These are phyloP conservation scores for Eucalyptus sp. DNA, from an alignment of 345 rosid genomes.

Conservation along the genomic window DNA sequence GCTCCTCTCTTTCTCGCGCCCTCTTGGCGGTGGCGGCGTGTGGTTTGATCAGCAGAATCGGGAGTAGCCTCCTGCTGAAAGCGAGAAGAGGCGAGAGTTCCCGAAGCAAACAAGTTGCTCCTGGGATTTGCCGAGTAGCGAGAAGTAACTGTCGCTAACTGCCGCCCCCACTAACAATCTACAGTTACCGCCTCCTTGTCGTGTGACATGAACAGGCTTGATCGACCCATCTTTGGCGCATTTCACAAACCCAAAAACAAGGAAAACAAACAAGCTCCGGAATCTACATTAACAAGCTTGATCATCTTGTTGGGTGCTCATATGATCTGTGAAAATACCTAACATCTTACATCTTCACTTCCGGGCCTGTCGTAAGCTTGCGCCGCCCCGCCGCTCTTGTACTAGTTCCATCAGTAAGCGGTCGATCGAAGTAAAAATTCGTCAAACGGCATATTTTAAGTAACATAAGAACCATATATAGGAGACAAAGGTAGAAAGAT, in stretches of 20 bases:
- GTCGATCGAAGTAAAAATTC: background rate
- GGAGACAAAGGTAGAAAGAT: background rate
- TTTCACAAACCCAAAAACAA: background rate
- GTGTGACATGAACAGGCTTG: background rate
- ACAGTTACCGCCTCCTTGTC: background rate
- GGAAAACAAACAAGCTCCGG: no score
- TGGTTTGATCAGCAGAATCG: background rate
- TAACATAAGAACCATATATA: background rate
- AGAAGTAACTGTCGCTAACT: slow-evolving; percentile 4
- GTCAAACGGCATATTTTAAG: background rate
- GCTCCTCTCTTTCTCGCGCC: background rate
- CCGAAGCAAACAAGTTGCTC: background rate
- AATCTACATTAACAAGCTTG: background rate
- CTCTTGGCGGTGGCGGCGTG: background rate
- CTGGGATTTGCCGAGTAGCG: background rate
- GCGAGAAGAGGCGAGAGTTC: background rate
- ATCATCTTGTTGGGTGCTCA: background rate
- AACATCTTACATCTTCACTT: background rate
- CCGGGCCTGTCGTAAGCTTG: background rate
- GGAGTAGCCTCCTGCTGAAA: background rate
- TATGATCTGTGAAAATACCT: background rate
- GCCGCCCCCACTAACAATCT: background rate
- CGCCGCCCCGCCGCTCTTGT: background rate
- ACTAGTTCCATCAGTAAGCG: background rate
- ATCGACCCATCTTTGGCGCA: background rate